Evolutionary conservation across 345 rosid species (phyloP).

Genomic region (Rhizophora apiculata): DNA sequence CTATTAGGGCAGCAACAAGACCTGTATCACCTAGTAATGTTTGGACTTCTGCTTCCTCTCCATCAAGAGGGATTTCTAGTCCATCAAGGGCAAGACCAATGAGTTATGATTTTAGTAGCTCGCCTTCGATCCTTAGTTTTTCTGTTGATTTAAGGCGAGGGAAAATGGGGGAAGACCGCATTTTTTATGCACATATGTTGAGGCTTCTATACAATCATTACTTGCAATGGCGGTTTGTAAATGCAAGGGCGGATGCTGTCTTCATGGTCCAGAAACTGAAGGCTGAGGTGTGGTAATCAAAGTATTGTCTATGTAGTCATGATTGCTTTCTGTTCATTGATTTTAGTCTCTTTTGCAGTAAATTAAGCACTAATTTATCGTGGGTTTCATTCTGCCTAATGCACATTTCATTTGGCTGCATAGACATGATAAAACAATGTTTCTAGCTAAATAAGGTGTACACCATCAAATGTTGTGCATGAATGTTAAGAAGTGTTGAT

Average conservation of each 20-base stretch:
- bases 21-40: conserved; percentile 82
- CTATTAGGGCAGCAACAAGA: conserved; percentile 48
- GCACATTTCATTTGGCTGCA: not conserved
- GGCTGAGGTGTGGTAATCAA: conserved; percentile 61
- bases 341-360: not conserved
- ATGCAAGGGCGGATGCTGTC: conserved; percentile 74
- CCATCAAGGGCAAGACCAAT: conserved; percentile 61
- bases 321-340: conserved; percentile 8
- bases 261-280: conserved; percentile 54
- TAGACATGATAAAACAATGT: too few relatives aligned
- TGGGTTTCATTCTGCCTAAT: not conserved
- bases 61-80: conserved; percentile 60
- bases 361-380: not conserved
- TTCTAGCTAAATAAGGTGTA: too few relatives aligned
- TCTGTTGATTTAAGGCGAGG: conserved; percentile 85
- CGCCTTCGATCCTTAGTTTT: conserved; percentile 81
- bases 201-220: conserved; percentile 79
- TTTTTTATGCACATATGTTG: conserved; percentile 73
- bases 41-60: conserved; percentile 57
- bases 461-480: too few relatives aligned
- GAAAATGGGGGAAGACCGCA: conserved; percentile 68
- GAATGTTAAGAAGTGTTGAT: too few relatives aligned
- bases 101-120: conserved; percentile 39
- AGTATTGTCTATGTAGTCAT: not conserved
- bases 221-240: conserved; percentile 84